Conservation (phyloP, 345 rosid species). For the Xanthoceras sorbifolium region DNA sequence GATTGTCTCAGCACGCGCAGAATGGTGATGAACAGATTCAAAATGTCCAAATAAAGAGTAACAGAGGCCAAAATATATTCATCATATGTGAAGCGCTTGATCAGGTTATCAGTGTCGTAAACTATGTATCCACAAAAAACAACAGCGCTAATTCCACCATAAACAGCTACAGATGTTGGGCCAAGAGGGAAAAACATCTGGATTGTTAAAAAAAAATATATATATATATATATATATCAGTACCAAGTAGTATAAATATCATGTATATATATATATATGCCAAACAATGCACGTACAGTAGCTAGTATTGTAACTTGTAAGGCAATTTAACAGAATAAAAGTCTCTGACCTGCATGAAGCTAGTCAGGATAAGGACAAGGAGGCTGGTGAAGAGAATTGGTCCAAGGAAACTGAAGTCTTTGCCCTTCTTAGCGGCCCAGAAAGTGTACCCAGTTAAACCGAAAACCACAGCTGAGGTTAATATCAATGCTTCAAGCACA, state of each 20-base stretch:
- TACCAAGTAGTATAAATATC: not conserved
- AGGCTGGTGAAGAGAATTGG: conserved; percentile 91
- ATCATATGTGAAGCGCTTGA: conserved; percentile 92
- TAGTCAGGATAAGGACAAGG: conserved; percentile 67
- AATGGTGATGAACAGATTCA: conserved; percentile 87
- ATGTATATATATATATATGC: not conserved
- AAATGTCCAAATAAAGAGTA: conserved; percentile 84
- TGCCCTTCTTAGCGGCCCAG: conserved; percentile 98
- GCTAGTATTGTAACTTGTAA: too few species aligned
- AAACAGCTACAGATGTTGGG: conserved; percentile 69
- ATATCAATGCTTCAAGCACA: conserved; percentile 87
- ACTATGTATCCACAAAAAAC: conserved; percentile 90
- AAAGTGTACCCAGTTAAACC: conserved; percentile 90
- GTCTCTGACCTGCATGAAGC: conserved; percentile 76
- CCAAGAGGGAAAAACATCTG: conserved; percentile 94
- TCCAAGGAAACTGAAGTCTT: conserved; percentile 89
- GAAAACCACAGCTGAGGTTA: conserved; percentile 79
- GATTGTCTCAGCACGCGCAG: conserved; percentile 71
- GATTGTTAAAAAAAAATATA: not conserved
- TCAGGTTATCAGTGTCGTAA: conserved; percentile 85
- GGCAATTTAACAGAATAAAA: not conserved
- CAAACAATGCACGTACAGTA: not conserved
- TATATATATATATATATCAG: not conserved
- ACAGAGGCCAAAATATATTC: conserved; percentile 90
- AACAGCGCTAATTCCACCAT: conserved; percentile 80